Conservation (phyloP, 148 eudicot species). For the Rhododendron henanense region DNA sequence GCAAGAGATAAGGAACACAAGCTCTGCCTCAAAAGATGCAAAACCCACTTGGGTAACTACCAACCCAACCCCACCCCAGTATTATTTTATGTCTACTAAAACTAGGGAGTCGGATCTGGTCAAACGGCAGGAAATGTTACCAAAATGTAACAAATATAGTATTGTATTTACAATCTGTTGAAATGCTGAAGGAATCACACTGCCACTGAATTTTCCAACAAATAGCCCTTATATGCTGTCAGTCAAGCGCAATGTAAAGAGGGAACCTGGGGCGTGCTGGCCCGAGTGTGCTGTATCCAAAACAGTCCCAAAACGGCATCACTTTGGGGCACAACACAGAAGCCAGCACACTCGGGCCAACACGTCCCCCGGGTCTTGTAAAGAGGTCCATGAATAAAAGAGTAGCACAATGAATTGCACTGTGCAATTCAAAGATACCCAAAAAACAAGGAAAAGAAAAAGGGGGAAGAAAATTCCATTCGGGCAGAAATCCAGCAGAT, state of each 20-base stretch:
- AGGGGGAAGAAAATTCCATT: not conserved
- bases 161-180: not conserved
- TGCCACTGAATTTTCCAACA: conserved; percentile 7
- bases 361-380: not conserved
- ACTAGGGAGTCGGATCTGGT: not conserved
- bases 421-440: conserved; percentile 3
- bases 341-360: no score
- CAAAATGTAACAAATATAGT: not conserved
- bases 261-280: no score
- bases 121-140: conserved; percentile 3
- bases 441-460: not conserved
- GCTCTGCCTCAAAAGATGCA: conserved; percentile 19
- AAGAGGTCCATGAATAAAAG: not conserved
- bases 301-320: no score
- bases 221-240: not conserved
- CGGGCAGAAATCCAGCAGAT: conserved; percentile 8
- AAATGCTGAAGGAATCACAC: not conserved
- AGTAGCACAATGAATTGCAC: not conserved
- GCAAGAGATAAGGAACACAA: not conserved
- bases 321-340: no score
- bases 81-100: not conserved
- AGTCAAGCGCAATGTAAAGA: not conserved
- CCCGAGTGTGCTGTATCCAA: no score
- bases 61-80: not conserved
- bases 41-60: not conserved